Evolutionary conservation across 208 protist species (phyloP), one percentile per base, ranked within the genome.

Genomic region (Crithidia fasciculata): DNA sequence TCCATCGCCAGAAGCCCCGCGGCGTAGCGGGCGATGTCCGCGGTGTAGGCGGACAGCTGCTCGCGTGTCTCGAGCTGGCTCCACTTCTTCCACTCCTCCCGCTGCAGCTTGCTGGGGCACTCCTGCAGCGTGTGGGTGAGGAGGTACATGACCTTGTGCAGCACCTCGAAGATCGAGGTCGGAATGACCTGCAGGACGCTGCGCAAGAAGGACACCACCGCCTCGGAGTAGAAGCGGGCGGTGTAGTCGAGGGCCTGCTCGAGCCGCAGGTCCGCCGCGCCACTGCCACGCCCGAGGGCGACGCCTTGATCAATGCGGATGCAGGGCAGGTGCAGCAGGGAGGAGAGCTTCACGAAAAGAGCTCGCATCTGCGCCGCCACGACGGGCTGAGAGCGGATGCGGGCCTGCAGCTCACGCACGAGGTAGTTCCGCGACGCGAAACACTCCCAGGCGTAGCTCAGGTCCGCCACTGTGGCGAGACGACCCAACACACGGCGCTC

Each of bases 1-100:
- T 99, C 87, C 98, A 99, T 99, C 0, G 97, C 98, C 5, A 99
- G 81, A 44, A 99, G 97, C 40, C 98, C 98, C 40, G 96, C 91
- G 5, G 98, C 98, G 73, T 98, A 99, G 16, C 96, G 89, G 3
- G 94, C 97, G 16, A 95, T 95, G 59, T 95, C 85, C 18, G 98
- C 93, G 19, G 98, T 99, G 39, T 87, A 82, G 9, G 72, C 67
- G 0, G 97, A 92, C 8, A 99, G 84, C 36, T 80, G 71, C 63
- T 94, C 90, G 15, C 98, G 86, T 40, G 86, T 72, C 43, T 97
- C 88, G 6, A 99, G 82, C 83, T 99, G 97, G 59, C 95, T 98
- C 74, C 88, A 95, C 19, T 90, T 74, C 37, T 82, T 85, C 69
- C 98, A 75, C 44, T 90, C 80, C 9, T 85, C 82, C 10, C 86